Evolutionary conservation across 2,329 filamentous ascomycete genomes (phyloP).

Genomic region (Fusarium sp.): DNA sequence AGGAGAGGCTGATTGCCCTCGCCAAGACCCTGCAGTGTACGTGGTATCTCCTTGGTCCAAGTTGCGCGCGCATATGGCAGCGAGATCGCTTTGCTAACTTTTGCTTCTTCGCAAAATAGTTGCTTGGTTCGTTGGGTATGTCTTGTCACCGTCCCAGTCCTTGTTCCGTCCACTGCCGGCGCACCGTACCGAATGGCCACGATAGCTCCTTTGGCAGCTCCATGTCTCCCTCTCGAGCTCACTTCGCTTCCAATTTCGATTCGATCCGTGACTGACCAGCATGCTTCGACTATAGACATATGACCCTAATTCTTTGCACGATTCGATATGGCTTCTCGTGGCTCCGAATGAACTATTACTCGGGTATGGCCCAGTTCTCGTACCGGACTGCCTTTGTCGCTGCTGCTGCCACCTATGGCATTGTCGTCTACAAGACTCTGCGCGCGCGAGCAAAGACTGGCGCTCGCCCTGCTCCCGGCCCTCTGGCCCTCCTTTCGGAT

Average conservation of each 20-base stretch:
- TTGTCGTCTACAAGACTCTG: slow-evolving; percentile 98
- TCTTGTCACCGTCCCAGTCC: slow-evolving; percentile 46
- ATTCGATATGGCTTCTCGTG: slow-evolving; percentile 87
- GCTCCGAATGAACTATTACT: slow-evolving; percentile 88
- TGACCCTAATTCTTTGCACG: slow-evolving; percentile 86
- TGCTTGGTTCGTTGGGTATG: slow-evolving; percentile 86
- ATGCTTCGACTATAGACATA: slow-evolving; percentile 70
- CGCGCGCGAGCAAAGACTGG: slow-evolving; percentile 84
- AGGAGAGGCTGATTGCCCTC: slow-evolving; percentile 80
- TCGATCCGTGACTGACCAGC: slow-evolving; percentile 29
- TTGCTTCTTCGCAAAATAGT: slow-evolving; percentile 58
- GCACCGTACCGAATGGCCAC: slow-evolving; percentile 30
- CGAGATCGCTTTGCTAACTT: slow-evolving; percentile 39
- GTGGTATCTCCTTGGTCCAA: slow-evolving; percentile 51
- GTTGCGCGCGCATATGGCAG: slow-evolving; percentile 2
- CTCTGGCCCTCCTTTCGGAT: slow-evolving; percentile 78
- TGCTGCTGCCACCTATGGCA: slow-evolving; percentile 93
- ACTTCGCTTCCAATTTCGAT: not conserved
- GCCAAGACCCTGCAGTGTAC: slow-evolving; percentile 94
- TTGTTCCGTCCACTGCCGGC: slow-evolving; percentile 14
- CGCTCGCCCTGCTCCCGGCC: slow-evolving; percentile 69
- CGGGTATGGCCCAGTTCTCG: slow-evolving; percentile 80
- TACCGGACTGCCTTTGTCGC: slow-evolving; percentile 93
- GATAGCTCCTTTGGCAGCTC: slow-evolving; percentile 23
- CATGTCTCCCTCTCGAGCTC: slow-evolving; percentile 3